Conservation (phyloP, 1,139 yeast species). For the Pichia sp. region DNA sequence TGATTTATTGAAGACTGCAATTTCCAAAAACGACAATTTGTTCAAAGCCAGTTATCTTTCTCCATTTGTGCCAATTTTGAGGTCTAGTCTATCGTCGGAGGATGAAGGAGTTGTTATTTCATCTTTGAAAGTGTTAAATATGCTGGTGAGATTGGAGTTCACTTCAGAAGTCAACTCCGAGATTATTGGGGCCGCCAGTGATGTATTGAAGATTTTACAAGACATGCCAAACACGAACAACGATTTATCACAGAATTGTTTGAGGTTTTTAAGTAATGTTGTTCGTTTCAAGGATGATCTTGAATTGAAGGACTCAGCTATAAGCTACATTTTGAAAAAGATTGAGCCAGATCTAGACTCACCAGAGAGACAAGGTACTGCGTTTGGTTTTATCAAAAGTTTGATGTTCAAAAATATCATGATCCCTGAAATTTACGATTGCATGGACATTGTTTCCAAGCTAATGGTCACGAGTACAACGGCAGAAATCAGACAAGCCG, state of each 20-base stretch:
- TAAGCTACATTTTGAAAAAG: constrained; percentile 71
- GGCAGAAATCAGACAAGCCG: constrained; percentile 75
- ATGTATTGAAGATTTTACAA: constrained; percentile 62
- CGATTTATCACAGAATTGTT: constrained; percentile 78
- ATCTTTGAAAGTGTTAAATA: constrained; percentile 58
- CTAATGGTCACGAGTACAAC: constrained; percentile 91
- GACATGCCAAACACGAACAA: constrained; percentile 75
- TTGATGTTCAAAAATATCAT: constrained; percentile 67
- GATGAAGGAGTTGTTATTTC: constrained; percentile 75
- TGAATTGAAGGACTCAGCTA: constrained; percentile 63
- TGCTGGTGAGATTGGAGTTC: constrained; percentile 60
- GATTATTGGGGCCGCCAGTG: constrained; percentile 57
- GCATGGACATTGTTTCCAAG: constrained; percentile 74
- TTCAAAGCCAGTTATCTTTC: constrained; percentile 56
- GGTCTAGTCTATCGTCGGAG: constrained; percentile 53
- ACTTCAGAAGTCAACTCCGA: constrained; percentile 49
- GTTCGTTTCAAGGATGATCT: constrained; percentile 67
- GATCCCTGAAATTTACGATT: constrained; percentile 86
- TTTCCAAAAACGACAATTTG: constrained; percentile 56
- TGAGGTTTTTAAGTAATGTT: constrained; percentile 69
- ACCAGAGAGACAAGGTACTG: constrained; percentile 83
- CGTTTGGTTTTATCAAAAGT: constrained; percentile 77
- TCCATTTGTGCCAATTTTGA: constrained; percentile 74
- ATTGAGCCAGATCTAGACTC: constrained; percentile 87
- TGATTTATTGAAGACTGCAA: constrained; percentile 70